Evolutionary conservation across 2,329 filamentous ascomycete species (phyloP).

Genomic region (Calonectria crousiana): DNA sequence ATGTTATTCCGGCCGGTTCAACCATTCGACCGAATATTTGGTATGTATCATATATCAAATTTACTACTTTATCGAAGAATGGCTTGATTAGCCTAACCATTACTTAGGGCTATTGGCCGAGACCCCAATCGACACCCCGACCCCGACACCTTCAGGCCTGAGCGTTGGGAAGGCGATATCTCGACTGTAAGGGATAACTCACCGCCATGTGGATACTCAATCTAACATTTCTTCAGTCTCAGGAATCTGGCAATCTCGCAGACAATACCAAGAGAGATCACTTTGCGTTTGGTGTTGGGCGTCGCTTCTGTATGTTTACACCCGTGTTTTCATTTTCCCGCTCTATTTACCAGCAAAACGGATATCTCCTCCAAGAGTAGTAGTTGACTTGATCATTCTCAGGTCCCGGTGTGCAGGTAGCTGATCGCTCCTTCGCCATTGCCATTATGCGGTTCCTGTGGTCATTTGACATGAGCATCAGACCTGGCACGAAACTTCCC

Average conservation of each 20-base stretch:
- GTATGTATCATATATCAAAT: not conserved
- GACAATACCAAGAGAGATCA: not conserved
- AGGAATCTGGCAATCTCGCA: not conserved
- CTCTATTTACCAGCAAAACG: too few species aligned
- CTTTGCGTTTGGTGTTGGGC: not conserved
- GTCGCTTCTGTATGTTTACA: not conserved
- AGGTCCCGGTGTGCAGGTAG: not conserved
- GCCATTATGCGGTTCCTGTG: not conserved
- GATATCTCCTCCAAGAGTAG: too few species aligned
- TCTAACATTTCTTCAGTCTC: not conserved
- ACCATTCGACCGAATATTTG: not conserved
- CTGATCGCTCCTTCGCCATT: not conserved
- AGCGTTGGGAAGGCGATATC: not conserved
- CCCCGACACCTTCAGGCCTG: not conserved
- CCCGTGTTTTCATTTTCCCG: too few species aligned
- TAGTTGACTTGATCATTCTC: not conserved
- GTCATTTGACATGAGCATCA: not conserved
- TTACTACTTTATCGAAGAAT: too few species aligned
- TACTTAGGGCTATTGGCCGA: not conserved
- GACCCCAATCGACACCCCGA: not conserved
- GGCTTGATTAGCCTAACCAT: too few species aligned
- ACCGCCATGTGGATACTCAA: not conserved
- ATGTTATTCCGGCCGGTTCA: not conserved
- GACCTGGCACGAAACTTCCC: not conserved
- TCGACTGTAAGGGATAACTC: not conserved